Conservation (phyloP, 176 grass and related monocot genomes). For the Juncus effusus region DNA sequence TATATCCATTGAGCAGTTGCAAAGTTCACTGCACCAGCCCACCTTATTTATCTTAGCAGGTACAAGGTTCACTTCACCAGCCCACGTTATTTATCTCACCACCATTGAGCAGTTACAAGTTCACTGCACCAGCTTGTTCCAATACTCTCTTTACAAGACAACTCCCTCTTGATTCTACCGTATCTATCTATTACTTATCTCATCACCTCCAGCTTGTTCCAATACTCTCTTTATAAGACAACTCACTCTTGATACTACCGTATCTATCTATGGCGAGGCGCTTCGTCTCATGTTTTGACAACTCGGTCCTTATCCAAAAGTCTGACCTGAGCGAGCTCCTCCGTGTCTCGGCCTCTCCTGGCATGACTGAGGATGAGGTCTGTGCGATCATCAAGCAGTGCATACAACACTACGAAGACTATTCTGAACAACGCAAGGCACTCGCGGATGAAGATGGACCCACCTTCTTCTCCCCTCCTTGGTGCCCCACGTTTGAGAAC, state of each 20-base stretch:
- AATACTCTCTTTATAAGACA: neutral
- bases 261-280: neutral
- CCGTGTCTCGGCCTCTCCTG: conserved; percentile 14
- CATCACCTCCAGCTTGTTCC: neutral
- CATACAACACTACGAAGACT: conserved; percentile 56
- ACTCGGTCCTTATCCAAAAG: conserved; percentile 45
- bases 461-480: conserved; percentile 51
- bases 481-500: conserved; percentile 80
- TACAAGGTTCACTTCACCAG: neutral
- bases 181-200: too few relatives aligned
- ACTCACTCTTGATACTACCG: neutral
- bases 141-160: too few relatives aligned
- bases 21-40: neutral
- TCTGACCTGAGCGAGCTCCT: conserved; percentile 37
- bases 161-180: too few relatives aligned
- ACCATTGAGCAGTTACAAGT: neutral
- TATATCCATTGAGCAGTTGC: neutral
- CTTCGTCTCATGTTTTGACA: conserved; percentile 36
- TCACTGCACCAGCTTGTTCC: neutral
- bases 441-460: conserved; percentile 34
- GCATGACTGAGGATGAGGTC: conserved; percentile 42
- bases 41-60: neutral
- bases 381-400: conserved; percentile 34
- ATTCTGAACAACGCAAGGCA: conserved; percentile 27
- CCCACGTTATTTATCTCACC: neutral